These are phyloP conservation scores for Dryas drummondii DNA, from an alignment of 306 rosid genomes.

Conservation along the genomic window DNA sequence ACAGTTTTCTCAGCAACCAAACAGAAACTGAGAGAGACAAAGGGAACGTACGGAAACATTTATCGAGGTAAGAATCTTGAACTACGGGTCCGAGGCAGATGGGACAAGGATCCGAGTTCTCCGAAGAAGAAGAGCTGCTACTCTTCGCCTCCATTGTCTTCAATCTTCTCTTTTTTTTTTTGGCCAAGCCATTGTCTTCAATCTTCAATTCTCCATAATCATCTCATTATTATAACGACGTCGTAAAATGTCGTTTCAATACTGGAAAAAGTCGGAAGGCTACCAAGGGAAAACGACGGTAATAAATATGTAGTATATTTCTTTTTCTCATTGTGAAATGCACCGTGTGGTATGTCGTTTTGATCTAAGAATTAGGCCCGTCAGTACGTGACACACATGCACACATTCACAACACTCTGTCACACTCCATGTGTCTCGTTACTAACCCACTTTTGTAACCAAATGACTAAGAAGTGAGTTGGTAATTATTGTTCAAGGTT, in stretches of 20 bases:
- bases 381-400: too few relatives aligned
- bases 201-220: background rate
- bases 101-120: conserved; percentile 55
- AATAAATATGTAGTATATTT: background rate
- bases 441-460: too few relatives aligned
- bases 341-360: too few relatives aligned
- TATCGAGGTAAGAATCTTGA: conserved; percentile 70
- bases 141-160: background rate
- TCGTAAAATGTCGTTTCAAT: too few relatives aligned
- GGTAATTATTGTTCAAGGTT: too few relatives aligned
- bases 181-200: background rate
- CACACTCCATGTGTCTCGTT: too few relatives aligned
- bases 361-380: too few relatives aligned
- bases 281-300: background rate
- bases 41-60: conserved; percentile 56
- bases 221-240: too few relatives aligned
- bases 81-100: conserved; percentile 61
- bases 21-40: conserved; percentile 2
- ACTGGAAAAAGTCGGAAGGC: too few relatives aligned
- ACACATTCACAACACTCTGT: too few relatives aligned
- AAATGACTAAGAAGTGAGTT: too few relatives aligned
- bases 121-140: conserved; percentile 22
- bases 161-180: too few relatives aligned
- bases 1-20: background rate
- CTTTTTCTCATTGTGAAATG: background rate